Percentiles rank a stretch among this genome's conserved stretches.
phyloP scores from a whole-genome alignment of 78 protist genomes.

The Dictyostelium capitatum region DNA sequence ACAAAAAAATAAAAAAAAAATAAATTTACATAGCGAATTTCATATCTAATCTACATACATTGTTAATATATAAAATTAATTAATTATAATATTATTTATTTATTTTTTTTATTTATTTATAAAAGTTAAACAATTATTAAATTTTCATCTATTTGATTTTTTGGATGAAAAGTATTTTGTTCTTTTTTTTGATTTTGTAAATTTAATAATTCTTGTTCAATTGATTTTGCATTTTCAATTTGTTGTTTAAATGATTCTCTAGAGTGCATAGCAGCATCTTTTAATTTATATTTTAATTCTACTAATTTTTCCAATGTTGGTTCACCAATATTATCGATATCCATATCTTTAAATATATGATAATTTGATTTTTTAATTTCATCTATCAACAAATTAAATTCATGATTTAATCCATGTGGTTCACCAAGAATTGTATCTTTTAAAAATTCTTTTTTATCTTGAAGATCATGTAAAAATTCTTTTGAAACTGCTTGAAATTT shows the following conservation, averaged over 20 bases:
- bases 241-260: neutral
- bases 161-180: neutral
- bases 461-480: conserved; percentile 7
- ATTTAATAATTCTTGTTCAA: conserved; percentile 1
- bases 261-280: neutral
- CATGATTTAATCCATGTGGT: neutral
- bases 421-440: neutral
- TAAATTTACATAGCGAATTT: no score
- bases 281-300: conserved; percentile 23
- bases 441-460: neutral
- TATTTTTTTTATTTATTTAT: no score
- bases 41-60: no score
- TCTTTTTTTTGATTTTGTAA: neutral
- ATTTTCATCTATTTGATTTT: conserved; percentile 12
- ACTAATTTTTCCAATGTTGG: neutral
- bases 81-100: no score
- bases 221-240: neutral
- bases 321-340: neutral
- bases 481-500: neutral
- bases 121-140: conserved; percentile 5
- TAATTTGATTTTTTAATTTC: neutral
- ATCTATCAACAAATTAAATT: neutral
- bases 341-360: neutral
- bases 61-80: no score
- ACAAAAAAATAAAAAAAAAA: no score